Conservation (phyloP, 73 alveolate genomes). For the Blepharisma japonicum region DNA sequence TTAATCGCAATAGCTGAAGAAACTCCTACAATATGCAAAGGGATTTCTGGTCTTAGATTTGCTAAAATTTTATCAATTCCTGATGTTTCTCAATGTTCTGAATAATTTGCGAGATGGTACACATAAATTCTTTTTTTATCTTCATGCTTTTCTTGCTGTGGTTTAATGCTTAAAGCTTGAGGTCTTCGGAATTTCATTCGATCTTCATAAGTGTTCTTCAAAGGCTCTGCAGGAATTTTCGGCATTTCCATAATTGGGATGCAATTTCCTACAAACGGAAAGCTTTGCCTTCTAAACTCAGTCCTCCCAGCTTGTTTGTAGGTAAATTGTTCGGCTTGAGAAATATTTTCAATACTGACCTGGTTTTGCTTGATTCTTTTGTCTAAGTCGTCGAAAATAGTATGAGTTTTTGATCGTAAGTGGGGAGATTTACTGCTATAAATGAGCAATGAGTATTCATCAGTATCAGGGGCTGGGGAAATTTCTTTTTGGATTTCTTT, state of each 20-base stretch:
- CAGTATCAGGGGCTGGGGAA: too few relatives aligned
- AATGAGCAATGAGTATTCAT: too few relatives aligned
- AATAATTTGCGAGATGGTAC: constrained; percentile 7
- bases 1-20: constrained; percentile 3
- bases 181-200: not conserved
- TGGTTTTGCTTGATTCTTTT: not conserved
- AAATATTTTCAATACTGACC: not conserved
- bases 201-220: too few relatives aligned
- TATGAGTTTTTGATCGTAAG: not conserved
- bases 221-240: too few relatives aligned
- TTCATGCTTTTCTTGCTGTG: not conserved
- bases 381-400: constrained; percentile 14
- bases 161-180: not conserved
- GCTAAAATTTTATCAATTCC: constrained; percentile 16
- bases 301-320: not conserved
- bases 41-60: not conserved
- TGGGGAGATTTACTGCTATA: too few relatives aligned
- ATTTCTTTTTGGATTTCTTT: too few relatives aligned
- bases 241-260: too few relatives aligned
- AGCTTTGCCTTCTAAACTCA: not conserved
- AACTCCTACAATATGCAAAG: not conserved
- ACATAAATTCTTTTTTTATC: not conserved
- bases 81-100: constrained; percentile 11
- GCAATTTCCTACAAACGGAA: too few relatives aligned
- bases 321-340: constrained; percentile 1